Evolutionary conservation across 768 basidiomycete genomes (phyloP).

Genomic region (Phallus indusiatus): DNA sequence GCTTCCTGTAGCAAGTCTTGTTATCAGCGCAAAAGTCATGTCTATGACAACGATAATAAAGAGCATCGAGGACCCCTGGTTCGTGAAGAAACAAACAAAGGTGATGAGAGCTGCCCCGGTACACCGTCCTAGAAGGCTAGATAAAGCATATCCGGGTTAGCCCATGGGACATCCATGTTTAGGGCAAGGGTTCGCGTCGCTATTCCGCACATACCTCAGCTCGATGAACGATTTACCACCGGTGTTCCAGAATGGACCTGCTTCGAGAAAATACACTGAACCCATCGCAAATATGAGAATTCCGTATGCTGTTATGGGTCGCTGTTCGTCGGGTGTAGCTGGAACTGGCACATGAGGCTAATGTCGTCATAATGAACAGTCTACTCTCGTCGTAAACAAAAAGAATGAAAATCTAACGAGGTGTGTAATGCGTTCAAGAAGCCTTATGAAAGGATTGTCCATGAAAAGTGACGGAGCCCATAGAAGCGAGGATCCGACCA

Average conservation of each 20-base stretch:
- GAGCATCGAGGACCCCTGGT: neutral
- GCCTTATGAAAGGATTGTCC: neutral
- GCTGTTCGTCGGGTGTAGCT: neutral
- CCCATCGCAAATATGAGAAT: neutral
- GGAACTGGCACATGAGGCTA: neutral
- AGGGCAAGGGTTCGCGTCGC: no score
- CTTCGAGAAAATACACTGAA: neutral
- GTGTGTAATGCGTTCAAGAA: neutral
- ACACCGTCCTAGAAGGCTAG: neutral
- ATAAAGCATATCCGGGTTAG: no score
- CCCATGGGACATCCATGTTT: no score
- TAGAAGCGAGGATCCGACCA: neutral
- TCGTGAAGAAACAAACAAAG: neutral
- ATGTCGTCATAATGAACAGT: neutral
- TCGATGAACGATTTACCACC: neutral
- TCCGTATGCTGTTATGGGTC: neutral
- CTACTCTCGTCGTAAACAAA: no score
- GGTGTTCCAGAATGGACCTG: neutral
- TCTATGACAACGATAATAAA: neutral
- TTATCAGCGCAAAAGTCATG: neutral
- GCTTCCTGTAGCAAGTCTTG: neutral
- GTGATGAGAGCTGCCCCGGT: neutral
- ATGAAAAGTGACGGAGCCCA: neutral
- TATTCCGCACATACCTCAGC: no score
- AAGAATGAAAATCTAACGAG: neutral